Percentiles rank a stretch among this genome's conserved stretches.
Conservation (phyloP, 805 yeast species). For the Lipomyces orientalis region DNA sequence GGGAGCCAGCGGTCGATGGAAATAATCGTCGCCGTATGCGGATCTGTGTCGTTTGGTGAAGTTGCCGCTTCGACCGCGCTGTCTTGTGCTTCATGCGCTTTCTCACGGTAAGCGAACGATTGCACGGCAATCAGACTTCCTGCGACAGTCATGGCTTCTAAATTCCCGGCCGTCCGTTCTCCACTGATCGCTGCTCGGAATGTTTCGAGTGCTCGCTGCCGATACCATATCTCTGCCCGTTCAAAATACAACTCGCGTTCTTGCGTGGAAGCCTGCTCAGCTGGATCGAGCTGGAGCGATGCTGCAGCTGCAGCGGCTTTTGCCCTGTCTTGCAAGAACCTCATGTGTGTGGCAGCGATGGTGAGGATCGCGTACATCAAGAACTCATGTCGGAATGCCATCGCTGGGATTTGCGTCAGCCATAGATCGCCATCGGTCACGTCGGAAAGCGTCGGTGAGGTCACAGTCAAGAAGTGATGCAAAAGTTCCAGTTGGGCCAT, state of each 20-base stretch:
- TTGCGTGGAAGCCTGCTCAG: conserved; percentile 3
- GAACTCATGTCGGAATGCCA: conserved; percentile 35
- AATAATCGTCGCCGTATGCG: conserved; percentile 15
- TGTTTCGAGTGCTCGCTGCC: conserved; percentile 37
- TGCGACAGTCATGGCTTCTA: conserved; percentile 36
- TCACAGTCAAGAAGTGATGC: conserved; percentile 36
- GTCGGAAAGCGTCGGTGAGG: conserved; percentile 35
- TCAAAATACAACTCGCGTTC: conserved; percentile 30
- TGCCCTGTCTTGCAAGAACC: conserved; percentile 16
- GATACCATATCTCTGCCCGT: conserved; percentile 37
- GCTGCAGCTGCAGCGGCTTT: not conserved
- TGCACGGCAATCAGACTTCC: conserved; percentile 37
- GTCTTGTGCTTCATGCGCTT: not conserved
- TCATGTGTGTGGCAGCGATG: conserved; percentile 36
- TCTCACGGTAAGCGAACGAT: conserved; percentile 35
- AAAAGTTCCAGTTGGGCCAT: conserved; percentile 35
- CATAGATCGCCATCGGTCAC: conserved; percentile 36
- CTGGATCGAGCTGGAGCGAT: not conserved
- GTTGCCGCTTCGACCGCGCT: conserved; percentile 4
- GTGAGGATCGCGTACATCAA: conserved; percentile 38
- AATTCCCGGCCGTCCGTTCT: conserved; percentile 26
- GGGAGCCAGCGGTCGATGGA: conserved; percentile 37
- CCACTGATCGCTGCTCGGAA: conserved; percentile 34
- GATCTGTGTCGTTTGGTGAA: not conserved
- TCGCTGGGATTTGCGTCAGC: conserved; percentile 33